Percentiles rank a stretch among this genome's conserved stretches.
These are phyloP conservation scores for Aspergillus floridensis DNA, from an alignment of 2,329 filamentous ascomycete genomes.

Conservation along the genomic window DNA sequence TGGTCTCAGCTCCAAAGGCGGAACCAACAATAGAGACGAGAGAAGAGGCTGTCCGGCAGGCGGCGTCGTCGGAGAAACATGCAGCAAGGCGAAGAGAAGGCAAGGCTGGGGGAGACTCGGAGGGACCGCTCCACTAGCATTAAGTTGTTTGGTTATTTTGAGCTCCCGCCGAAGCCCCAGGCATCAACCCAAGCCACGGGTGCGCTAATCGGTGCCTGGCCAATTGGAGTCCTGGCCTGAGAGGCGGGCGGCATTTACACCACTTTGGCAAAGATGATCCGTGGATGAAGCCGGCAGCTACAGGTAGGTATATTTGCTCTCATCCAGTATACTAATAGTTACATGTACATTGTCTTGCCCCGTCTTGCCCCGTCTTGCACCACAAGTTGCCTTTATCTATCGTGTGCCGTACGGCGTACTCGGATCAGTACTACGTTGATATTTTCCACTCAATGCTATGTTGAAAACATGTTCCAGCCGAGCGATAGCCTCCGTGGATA, in stretches of 20 bases:
- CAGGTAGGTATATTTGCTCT: neutral
- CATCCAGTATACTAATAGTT: neutral
- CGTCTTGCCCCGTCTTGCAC: too few relatives aligned
- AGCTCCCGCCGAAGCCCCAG: constrained; percentile 23
- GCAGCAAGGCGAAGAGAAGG: constrained; percentile 21
- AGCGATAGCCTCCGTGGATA: constrained; percentile 62
- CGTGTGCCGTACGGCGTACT: constrained; percentile 36
- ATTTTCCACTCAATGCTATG: constrained; percentile 32
- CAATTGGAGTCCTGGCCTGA: constrained; percentile 12
- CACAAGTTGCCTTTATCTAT: neutral
- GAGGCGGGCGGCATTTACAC: constrained; percentile 4
- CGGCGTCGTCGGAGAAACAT: constrained; percentile 38
- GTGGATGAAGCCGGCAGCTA: neutral
- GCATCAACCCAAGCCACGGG: constrained; percentile 31
- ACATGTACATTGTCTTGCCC: too few relatives aligned
- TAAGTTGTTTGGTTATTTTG: constrained; percentile 23
- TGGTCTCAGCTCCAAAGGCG: constrained; percentile 18
- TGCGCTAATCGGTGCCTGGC: constrained; percentile 7
- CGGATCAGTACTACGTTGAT: constrained; percentile 30
- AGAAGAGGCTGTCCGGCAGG: constrained; percentile 25
- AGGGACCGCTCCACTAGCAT: neutral
- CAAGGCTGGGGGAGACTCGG: neutral
- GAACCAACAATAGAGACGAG: constrained; percentile 22
- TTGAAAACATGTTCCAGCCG: constrained; percentile 58
- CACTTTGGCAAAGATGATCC: neutral